Conservation (phyloP, 202 grass and related monocot genomes). For the Dendrocalamus latiflorus region DNA sequence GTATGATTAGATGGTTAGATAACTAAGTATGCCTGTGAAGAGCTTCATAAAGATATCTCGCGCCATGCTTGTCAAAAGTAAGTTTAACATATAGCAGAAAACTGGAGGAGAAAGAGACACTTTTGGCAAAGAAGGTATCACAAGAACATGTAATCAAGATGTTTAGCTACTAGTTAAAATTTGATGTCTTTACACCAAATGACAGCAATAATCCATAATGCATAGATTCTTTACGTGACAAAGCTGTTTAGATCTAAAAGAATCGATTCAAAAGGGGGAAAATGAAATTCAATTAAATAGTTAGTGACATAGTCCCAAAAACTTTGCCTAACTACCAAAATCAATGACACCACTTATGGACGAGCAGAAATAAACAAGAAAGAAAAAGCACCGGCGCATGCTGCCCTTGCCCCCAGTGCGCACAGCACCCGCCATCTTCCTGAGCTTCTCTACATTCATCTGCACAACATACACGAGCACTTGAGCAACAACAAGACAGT, state of each 20-base stretch:
- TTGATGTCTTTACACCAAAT: neutral
- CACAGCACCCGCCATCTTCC: constrained; percentile 79
- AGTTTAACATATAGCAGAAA: neutral
- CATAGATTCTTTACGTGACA: neutral
- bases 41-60: neutral
- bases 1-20: neutral
- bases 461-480: neutral
- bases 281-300: neutral
- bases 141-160: neutral
- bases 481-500: neutral
- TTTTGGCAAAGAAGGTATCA: neutral
- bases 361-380: neutral
- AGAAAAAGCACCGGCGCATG: constrained; percentile 72
- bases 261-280: neutral
- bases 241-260: neutral
- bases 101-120: neutral
- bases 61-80: neutral
- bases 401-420: constrained; percentile 89
- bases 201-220: neutral
- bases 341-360: neutral
- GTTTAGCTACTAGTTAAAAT: neutral
- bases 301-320: neutral
- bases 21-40: neutral
- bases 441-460: constrained; percentile 84
- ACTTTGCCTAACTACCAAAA: neutral